Conservation (phyloP, 148 eudicot species). For the Nepenthes mirabilis region DNA sequence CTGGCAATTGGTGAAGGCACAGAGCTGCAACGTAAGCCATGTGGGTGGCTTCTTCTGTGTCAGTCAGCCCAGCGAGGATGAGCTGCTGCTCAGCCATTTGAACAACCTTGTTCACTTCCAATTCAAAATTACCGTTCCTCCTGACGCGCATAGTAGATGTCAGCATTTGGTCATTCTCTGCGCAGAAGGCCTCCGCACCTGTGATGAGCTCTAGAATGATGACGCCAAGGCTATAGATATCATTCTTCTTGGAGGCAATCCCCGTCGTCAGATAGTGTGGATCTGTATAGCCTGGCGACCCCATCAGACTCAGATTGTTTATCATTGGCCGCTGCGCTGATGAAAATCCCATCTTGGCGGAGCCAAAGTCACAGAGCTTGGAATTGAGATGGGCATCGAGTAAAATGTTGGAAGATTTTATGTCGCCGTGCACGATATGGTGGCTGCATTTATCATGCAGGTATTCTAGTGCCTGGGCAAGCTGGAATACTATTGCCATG, state of each 20-base stretch:
- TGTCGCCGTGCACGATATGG: conserved; percentile 74
- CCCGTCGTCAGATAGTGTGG: conserved; percentile 75
- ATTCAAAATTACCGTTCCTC: conserved; percentile 7
- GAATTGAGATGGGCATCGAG: conserved; percentile 33
- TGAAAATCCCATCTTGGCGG: conserved; percentile 55
- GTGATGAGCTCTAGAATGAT: conserved; percentile 59
- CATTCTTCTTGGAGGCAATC: conserved; percentile 66
- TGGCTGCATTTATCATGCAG: conserved; percentile 51
- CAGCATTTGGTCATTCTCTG: conserved; percentile 28
- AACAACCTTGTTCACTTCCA: conserved; percentile 21
- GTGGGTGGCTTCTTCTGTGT: conserved; percentile 7
- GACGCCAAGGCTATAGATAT: conserved; percentile 66
- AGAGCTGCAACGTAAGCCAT: neutral
- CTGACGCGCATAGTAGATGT: conserved; percentile 17
- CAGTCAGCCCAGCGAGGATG: conserved; percentile 4
- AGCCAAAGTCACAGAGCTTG: conserved; percentile 77
- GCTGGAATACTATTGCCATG: conserved; percentile 49
- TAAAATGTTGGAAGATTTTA: conserved; percentile 73
- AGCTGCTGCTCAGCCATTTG: conserved; percentile 44
- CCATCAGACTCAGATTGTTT: conserved; percentile 24
- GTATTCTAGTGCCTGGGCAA: conserved; percentile 47
- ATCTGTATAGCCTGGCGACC: conserved; percentile 81
- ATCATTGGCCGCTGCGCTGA: conserved; percentile 22
- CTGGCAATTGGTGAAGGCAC: neutral
- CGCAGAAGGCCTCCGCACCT: conserved; percentile 50